These are phyloP conservation scores for Favolaschia claudopus DNA, from an alignment of 768 basidiomycete species.

Conservation along the genomic window DNA sequence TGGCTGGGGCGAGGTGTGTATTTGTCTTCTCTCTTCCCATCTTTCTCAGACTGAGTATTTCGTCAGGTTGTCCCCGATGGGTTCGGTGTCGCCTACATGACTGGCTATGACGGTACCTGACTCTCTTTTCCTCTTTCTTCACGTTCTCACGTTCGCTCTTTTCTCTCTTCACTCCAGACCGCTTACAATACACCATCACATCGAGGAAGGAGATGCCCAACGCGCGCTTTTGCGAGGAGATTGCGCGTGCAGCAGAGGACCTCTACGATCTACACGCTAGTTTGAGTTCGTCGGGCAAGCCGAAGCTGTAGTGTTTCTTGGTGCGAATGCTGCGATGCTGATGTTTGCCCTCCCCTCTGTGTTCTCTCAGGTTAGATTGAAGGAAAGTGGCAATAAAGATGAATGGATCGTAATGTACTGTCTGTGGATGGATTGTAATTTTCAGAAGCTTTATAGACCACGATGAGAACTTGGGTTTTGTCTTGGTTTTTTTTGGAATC, in stretches of 20 bases:
- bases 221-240: slow-evolving; percentile 72
- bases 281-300: slow-evolving; percentile 31
- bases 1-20: slow-evolving; percentile 88
- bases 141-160: neutral
- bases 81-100: slow-evolving; percentile 95
- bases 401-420: too few species aligned
- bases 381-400: too few species aligned
- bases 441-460: too few species aligned
- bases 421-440: too few species aligned
- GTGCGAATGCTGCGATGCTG: too few species aligned
- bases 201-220: slow-evolving; percentile 88
- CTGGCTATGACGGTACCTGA: slow-evolving; percentile 77
- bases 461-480: too few species aligned
- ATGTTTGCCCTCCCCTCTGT: too few species aligned
- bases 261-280: slow-evolving; percentile 65
- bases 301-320: slow-evolving; percentile 47
- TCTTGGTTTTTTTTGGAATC: too few species aligned
- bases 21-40: neutral
- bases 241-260: slow-evolving; percentile 68
- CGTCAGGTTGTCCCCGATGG: slow-evolving; percentile 85
- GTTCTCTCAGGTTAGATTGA: too few species aligned
- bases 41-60: neutral
- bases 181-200: slow-evolving; percentile 86
- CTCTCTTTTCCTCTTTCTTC: neutral
- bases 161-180: slow-evolving; percentile 53